phyloP scores from a whole-genome alignment of 78 protist species.

The Capsaspora owczarzaki region DNA sequence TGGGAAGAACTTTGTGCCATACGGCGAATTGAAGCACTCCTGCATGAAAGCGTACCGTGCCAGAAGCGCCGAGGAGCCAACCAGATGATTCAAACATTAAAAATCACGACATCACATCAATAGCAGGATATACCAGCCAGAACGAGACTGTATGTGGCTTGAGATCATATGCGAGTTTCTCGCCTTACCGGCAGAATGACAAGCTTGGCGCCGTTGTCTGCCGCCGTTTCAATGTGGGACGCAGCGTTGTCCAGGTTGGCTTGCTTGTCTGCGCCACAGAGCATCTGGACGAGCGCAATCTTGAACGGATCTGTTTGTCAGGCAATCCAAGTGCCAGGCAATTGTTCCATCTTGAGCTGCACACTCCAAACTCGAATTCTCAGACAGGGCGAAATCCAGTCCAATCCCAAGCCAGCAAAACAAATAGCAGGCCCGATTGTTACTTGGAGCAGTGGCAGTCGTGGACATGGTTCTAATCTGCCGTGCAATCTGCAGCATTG shows the following conservation, averaged over 20 bases:
- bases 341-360: no score
- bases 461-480: no score
- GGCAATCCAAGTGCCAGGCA: no score
- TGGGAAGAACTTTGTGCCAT: slow-evolving; percentile 61
- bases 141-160: not conserved
- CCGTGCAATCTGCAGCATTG: no score
- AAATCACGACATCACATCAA: not conserved
- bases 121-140: not conserved
- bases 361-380: no score
- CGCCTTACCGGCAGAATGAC: slow-evolving; percentile 73
- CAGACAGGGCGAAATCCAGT: no score
- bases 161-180: not conserved
- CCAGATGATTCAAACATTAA: not conserved
- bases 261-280: slow-evolving; percentile 52
- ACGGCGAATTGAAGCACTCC: slow-evolving; percentile 87
- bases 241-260: slow-evolving; percentile 64
- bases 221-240: slow-evolving; percentile 59
- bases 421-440: no score
- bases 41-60: not conserved
- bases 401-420: no score
- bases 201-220: slow-evolving; percentile 69
- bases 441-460: no score
- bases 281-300: slow-evolving; percentile 73
- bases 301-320: no score
- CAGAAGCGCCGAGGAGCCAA: not conserved